Base-by-base conservation (phyloP, 352 stramenopile genomes). In the Globisporangium emineosum region DNA sequence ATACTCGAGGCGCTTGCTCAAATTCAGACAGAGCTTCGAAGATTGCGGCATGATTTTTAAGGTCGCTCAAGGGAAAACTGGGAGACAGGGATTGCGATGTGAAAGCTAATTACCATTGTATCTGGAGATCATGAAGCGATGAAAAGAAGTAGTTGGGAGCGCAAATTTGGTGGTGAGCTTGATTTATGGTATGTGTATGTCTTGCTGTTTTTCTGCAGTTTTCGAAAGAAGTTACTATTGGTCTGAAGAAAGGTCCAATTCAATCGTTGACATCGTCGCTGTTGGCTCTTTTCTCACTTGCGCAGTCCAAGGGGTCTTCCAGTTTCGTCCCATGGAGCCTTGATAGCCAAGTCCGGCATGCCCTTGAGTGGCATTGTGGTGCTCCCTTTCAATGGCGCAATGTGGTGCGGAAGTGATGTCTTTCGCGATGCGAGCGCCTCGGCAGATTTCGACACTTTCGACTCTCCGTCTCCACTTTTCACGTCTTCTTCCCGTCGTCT, bases 251-350 rank as follows among this genome's bases (percentile, higher is more conserved):
- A 45, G 37, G 5, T 45, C 15, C 2, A n/a, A 12, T 45, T 45
- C 15, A 45, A 45, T 45, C 37, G 17, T 32, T 27, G 15, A 7
- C 30, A 12, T 21, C 57, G 17, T 27, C 27, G 30, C 43, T 13
- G 12, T 9, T 37, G 30, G 2, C n/a, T 47, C 23, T 9, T 2
- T 37, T 27, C 68, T 67, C 52, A 84, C 67, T 86, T 86, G 66
- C 84, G 84, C 51, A 93, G 75, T n/a, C 79, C 83, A 32, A 90
- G 72, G 27, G 80, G 80, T 55, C 80, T 75, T 1, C 83, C 86
- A 8, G 78, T 91, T 12, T 92, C 83, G 40, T 94, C 82, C 81
- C 86, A 93, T 19, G 86, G 86, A 21, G 83, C 86, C 60, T 88
- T 93, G 30, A 93, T 75, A 5, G 79, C 81, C 10, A 90, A 65